These are phyloP conservation scores for Coprinopsis strossmayeri DNA, from an alignment of 768 basidiomycete species.

Conservation along the genomic window DNA sequence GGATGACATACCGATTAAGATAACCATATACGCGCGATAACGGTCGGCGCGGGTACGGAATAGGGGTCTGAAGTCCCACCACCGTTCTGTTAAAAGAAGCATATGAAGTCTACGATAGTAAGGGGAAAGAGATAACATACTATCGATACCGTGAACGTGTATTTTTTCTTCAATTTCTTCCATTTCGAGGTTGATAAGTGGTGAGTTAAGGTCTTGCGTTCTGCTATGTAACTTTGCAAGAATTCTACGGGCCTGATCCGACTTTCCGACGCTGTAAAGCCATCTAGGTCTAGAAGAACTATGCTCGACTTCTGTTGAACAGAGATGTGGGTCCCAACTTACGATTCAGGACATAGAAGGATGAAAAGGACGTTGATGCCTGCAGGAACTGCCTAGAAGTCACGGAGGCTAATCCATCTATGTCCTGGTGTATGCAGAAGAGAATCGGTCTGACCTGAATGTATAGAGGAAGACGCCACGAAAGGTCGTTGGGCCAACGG, in stretches of 20 bases:
- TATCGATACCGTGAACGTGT: constrained; percentile 36
- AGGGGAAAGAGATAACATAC: constrained; percentile 21
- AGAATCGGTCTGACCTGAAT: no score
- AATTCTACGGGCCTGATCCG: constrained; percentile 33
- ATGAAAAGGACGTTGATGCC: constrained; percentile 40
- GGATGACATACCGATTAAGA: constrained; percentile 34
- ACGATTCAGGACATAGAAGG: constrained; percentile 47
- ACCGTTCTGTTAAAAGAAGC: constrained; percentile 26
- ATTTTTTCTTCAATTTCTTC: constrained; percentile 48
- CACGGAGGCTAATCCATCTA: no score
- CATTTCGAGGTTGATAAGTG: constrained; percentile 45
- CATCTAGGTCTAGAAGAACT: constrained; percentile 38
- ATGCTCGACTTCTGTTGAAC: background rate
- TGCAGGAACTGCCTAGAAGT: constrained; percentile 37
- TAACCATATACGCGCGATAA: constrained; percentile 43
- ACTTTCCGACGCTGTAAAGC: constrained; percentile 42
- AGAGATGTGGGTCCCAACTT: constrained; percentile 8
- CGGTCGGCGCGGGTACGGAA: constrained; percentile 40
- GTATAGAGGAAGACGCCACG: constrained; percentile 46
- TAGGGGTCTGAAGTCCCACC: constrained; percentile 51
- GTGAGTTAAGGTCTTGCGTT: constrained; percentile 38
- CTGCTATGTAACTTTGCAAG: constrained; percentile 44
- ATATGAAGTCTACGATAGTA: background rate
- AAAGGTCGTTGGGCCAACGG: constrained; percentile 29
- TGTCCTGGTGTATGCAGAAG: no score